phyloP scores from a whole-genome alignment of 2,329 filamentous ascomycete genomes.

The Colletotrichum agaves region DNA sequence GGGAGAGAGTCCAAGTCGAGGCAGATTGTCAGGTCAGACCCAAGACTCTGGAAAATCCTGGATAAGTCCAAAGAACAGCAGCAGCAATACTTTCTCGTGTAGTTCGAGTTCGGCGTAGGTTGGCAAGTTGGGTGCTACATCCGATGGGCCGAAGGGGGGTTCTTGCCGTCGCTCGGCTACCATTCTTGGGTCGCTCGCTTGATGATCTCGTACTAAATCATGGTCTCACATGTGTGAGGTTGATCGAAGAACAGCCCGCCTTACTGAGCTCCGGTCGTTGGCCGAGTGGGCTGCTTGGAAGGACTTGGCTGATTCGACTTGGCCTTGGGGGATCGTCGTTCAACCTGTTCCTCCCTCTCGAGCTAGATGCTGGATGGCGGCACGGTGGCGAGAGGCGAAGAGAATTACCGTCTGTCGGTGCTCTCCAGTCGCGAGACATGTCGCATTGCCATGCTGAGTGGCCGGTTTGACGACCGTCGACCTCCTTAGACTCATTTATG shows the following conservation, averaged over 20 bases:
- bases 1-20: no score
- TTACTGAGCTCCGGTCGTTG: not conserved
- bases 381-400: not conserved
- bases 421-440: not conserved
- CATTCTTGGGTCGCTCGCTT: conserved; percentile 3
- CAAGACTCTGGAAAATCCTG: not conserved
- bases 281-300: not conserved
- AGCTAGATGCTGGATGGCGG: not conserved
- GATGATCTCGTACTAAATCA: not conserved
- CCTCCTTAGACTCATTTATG: no score
- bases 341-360: not conserved
- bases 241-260: not conserved
- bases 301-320: conserved; percentile 1
- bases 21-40: not conserved
- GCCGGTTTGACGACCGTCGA: no score
- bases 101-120: not conserved
- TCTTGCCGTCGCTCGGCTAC: conserved; percentile 19
- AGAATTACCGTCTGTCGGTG: not conserved
- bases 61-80: no score
- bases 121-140: not conserved
- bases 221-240: conserved; percentile 25
- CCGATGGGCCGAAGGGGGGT: conserved; percentile 10
- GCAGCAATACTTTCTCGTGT: no score
- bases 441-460: not conserved
- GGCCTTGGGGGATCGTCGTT: not conserved